Evolutionary conservation across 1,139 yeast genomes (phyloP).

Genomic region (Suhomyces choctaworum): DNA sequence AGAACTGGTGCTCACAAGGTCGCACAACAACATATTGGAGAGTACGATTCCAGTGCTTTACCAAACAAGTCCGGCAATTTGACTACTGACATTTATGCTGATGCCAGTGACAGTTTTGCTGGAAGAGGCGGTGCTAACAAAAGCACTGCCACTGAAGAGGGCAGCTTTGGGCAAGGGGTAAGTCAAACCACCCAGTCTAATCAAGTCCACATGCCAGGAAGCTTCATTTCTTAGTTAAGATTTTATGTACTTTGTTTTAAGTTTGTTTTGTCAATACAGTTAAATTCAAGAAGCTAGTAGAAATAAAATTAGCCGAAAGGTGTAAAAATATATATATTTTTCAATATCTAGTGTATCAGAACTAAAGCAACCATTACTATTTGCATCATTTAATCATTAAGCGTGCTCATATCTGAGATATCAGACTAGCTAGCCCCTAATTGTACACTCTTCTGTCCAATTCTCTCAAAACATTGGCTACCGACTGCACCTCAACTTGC

Average conservation of each 20-base stretch:
- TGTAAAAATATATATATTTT: too few relatives aligned
- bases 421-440: too few relatives aligned
- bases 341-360: too few relatives aligned
- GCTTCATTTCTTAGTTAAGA: slow-evolving; percentile 5
- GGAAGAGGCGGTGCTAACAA: not conserved
- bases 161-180: not conserved
- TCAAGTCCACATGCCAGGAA: slow-evolving; percentile 7
- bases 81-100: not conserved
- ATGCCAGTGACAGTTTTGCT: too few relatives aligned
- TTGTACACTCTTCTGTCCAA: slow-evolving; percentile 68
- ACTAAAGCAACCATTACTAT: not conserved
- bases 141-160: not conserved
- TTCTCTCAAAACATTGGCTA: slow-evolving; percentile 78
- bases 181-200: not conserved
- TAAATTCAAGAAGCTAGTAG: too few relatives aligned
- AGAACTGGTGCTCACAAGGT: slow-evolving; percentile 2
- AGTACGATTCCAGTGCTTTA: slow-evolving; percentile 1
- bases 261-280: not conserved
- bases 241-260: not conserved
- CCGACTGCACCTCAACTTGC: slow-evolving; percentile 86
- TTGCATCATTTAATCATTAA: too few relatives aligned
- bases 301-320: too few relatives aligned
- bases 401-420: too few relatives aligned
- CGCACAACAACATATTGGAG: not conserved
- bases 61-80: slow-evolving; percentile 1